These are phyloP conservation scores for Dactylellina drechsleri DNA, from an alignment of 2,329 filamentous ascomycete species.

Conservation along the genomic window DNA sequence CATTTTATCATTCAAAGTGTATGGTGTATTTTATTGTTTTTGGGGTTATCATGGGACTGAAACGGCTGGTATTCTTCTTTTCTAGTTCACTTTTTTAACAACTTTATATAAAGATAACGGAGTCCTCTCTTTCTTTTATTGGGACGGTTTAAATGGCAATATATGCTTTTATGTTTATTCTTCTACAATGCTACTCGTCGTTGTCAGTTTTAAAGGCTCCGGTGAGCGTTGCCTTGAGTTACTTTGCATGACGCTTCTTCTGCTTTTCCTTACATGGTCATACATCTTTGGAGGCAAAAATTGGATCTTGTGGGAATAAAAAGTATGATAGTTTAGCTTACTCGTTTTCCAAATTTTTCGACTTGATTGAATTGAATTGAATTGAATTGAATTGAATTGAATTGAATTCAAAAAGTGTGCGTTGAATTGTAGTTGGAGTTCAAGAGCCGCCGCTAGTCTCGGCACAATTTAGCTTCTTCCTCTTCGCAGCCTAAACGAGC, in stretches of 20 bases:
- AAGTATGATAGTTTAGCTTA: neutral
- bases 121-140: conserved; percentile 10
- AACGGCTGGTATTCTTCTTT: conserved; percentile 5
- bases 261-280: too few relatives aligned
- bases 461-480: too few relatives aligned
- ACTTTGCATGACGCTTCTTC: too few relatives aligned
- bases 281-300: too few relatives aligned
- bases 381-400: neutral
- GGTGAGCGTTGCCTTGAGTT: neutral
- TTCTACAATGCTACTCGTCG: too few relatives aligned
- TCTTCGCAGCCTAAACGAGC: too few relatives aligned
- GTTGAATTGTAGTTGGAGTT: too few relatives aligned
- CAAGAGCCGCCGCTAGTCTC: too few relatives aligned
- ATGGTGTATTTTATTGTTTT: conserved; percentile 3
- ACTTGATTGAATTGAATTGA: neutral
- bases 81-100: neutral
- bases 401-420: too few relatives aligned
- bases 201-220: neutral
- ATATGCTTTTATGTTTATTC: conserved; percentile 1
- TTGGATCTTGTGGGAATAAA: conserved; percentile 6
- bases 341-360: neutral
- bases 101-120: conserved; percentile 30
- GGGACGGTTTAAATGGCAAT: neutral
- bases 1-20: conserved; percentile 12
- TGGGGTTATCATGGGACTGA: conserved; percentile 6